Conservation (phyloP, 2,329 filamentous ascomycete species). For the Cucurbitaria berberidis region DNA sequence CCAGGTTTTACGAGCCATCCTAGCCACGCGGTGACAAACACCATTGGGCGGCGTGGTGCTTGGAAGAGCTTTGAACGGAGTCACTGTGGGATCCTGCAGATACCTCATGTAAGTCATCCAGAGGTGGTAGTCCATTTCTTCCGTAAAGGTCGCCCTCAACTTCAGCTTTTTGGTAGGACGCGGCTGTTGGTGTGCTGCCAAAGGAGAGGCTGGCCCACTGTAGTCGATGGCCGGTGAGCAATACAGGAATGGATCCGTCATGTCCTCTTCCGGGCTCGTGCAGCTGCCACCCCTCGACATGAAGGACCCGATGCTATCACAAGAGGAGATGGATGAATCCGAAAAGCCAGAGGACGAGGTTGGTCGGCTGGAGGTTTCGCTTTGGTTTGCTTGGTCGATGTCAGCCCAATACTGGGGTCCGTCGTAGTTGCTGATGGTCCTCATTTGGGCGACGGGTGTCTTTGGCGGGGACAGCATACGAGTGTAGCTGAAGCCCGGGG, state of each 20-base stretch:
- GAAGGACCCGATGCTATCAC: conserved; percentile 62
- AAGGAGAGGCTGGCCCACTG: conserved; percentile 39
- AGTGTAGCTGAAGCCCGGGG: conserved; percentile 46
- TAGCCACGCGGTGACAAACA: conserved; percentile 67
- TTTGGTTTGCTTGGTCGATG: conserved; percentile 38
- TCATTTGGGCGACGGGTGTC: conserved; percentile 54
- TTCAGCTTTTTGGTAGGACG: conserved; percentile 51
- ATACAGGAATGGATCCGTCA: conserved; percentile 61
- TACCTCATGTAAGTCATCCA: conserved; percentile 71
- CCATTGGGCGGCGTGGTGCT: conserved; percentile 68
- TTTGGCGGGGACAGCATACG: conserved; percentile 56
- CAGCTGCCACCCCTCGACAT: conserved; percentile 66
- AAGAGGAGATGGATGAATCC: conserved; percentile 67
- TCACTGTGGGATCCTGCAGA: conserved; percentile 69
- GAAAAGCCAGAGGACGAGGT: conserved; percentile 65
- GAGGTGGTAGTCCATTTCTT: conserved; percentile 69
- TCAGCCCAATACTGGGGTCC: conserved; percentile 41
- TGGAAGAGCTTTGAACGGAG: conserved; percentile 70
- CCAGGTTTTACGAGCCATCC: conserved; percentile 68
- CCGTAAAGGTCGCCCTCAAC: conserved; percentile 59
- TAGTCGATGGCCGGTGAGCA: conserved; percentile 44
- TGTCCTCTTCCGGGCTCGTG: conserved; percentile 66
- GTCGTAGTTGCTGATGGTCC: conserved; percentile 36
- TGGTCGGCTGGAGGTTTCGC: conserved; percentile 59
- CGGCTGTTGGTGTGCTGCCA: conserved; percentile 34